These are phyloP conservation scores for Rhododendron ovatum DNA, from an alignment of 148 eudicot genomes.

Conservation along the genomic window DNA sequence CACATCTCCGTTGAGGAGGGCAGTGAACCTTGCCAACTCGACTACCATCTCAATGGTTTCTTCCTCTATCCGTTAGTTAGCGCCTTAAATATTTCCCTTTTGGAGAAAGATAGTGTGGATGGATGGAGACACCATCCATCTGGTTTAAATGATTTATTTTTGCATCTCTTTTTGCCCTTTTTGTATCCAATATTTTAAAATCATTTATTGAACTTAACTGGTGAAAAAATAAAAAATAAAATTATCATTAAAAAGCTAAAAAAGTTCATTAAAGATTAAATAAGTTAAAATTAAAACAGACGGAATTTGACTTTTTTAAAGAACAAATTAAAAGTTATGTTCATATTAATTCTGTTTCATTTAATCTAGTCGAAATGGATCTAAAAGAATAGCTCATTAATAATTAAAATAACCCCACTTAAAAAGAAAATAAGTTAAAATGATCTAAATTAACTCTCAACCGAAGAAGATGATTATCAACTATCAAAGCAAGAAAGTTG, in stretches of 20 bases:
- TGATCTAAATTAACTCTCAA: background rate
- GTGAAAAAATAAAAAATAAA: too few relatives aligned
- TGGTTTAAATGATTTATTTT: background rate
- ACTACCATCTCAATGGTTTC: too few relatives aligned
- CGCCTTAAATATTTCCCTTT: background rate
- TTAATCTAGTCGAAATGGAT: background rate
- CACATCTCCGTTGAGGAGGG: too few relatives aligned
- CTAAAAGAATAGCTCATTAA: too few relatives aligned
- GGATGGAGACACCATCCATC: background rate
- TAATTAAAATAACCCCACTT: background rate
- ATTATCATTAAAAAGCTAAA: background rate
- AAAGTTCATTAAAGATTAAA: too few relatives aligned
- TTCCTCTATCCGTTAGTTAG: background rate
- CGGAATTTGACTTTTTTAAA: background rate
- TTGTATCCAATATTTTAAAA: background rate
- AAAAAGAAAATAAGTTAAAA: background rate
- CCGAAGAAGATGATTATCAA: background rate
- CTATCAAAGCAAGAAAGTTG: conserved; percentile 9
- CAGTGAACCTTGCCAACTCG: too few relatives aligned
- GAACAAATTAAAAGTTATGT: too few relatives aligned
- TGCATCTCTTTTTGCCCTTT: background rate
- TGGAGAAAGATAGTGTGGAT: background rate
- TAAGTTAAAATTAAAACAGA: background rate
- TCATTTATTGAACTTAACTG: too few relatives aligned
- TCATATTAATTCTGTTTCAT: background rate